Base-by-base conservation (phyloP, 106 monocot genomes). In the Allium cepa region DNA sequence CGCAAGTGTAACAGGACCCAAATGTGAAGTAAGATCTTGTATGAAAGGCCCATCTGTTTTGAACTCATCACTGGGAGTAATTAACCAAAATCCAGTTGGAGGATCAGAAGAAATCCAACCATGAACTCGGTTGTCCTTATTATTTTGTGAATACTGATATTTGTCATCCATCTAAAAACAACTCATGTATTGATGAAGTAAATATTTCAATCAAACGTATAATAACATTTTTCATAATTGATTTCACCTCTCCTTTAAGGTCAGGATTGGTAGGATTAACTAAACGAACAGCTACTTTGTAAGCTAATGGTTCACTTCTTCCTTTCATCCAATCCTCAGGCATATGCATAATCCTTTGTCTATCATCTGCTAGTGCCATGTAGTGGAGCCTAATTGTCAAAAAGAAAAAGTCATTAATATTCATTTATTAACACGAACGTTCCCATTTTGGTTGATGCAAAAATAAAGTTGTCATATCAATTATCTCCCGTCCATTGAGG, bases 11-110 rank as follows among this genome's bases (percentile, higher is more conserved):
- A 81, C 88, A 8, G 93, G 93, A 36, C 94, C 91, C 12, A 80
- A 78, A 68, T 94, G 94, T 56, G 94, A 94, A 65, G 90, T 90
- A n/a, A 94, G 82, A 66, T 84, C 71, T 46, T 90, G 94, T 73
- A 84, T 87, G 3, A 78, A 3, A 7, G 94, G 94, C 12, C 96
- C 96, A 17, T 86, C 96, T 4, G 84, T 84, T 49, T 88, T 75
- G 76, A 97, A 97, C 70, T 97, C 92, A 56, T 92, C 77, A 56
- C 96, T 97, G 0, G 96, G 92, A 18, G 96, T 92, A 55, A 97
- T 92, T 52, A 80, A 73, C 89, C 93, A 94, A 63, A 94, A 90
- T 7, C 94, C 94, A 26, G 78, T 79, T 2, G 85, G 73, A 22
- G 77, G 81, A 28, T 94, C 73, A 10, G 26, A 70, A 53, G 75